These are phyloP conservation scores for Gracilaria domingensis DNA, from an alignment of 23 red algal genomes.

Conservation along the genomic window DNA sequence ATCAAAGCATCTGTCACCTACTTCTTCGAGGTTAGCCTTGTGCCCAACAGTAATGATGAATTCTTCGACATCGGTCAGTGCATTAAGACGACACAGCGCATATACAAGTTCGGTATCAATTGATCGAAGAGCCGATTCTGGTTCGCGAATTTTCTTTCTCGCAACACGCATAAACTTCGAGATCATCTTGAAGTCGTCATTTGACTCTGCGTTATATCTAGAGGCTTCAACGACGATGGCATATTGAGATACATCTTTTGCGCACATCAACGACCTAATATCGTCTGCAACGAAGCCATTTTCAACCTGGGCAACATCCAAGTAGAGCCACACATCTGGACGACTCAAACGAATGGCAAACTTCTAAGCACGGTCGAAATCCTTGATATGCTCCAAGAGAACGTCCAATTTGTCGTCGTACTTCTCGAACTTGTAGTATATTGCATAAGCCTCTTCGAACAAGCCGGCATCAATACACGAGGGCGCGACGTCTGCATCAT, in stretches of 20 bases:
- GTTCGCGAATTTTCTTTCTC: slow-evolving; percentile 74
- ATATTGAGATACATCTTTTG: slow-evolving; percentile 78
- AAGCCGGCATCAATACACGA: slow-evolving; percentile 86
- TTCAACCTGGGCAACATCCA: slow-evolving; percentile 84
- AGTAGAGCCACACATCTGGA: slow-evolving; percentile 86
- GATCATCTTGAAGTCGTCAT: slow-evolving; percentile 78
- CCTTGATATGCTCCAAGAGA: slow-evolving; percentile 91
- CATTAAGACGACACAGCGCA: slow-evolving; percentile 77
- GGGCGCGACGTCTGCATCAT: slow-evolving; percentile 83
- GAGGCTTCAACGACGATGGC: slow-evolving; percentile 73
- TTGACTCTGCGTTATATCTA: slow-evolving; percentile 51
- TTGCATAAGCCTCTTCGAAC: slow-evolving; percentile 94
- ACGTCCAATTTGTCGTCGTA: slow-evolving; percentile 88
- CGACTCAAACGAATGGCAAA: slow-evolving; percentile 87
- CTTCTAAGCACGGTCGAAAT: slow-evolving; percentile 88
- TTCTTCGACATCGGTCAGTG: slow-evolving; percentile 89
- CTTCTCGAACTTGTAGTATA: slow-evolving; percentile 95
- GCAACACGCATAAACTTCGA: slow-evolving; percentile 73
- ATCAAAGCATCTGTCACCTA: slow-evolving; percentile 93
- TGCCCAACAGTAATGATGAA: slow-evolving; percentile 78
- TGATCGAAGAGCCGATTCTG: slow-evolving; percentile 50
- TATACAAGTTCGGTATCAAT: slow-evolving; percentile 96
- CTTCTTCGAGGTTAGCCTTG: slow-evolving; percentile 90
- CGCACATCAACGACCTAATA: slow-evolving; percentile 80
- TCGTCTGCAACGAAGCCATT: slow-evolving; percentile 77